Conservation (phyloP, 2,329 filamentous ascomycete species). For the Davidsoniella virescens region DNA sequence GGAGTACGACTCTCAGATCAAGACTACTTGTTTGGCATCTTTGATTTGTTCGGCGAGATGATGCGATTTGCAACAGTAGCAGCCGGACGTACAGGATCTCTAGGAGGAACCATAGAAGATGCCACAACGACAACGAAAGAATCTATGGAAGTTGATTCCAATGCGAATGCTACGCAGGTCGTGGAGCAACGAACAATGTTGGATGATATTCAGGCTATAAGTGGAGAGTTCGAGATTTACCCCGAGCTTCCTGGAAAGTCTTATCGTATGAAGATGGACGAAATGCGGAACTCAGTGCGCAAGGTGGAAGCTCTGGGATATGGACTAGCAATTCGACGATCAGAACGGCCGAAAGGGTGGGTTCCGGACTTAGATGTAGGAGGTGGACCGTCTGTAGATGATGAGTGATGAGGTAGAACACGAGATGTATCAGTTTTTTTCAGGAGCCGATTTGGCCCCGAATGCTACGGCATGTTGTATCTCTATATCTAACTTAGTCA, state of each 20-base stretch:
- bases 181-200: conserved; percentile 43
- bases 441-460: too few relatives aligned
- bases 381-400: background rate
- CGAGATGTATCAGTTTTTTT: too few relatives aligned
- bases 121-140: background rate
- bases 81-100: conserved; percentile 55
- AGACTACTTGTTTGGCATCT: conserved; percentile 81
- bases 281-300: conserved; percentile 75
- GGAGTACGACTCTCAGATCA: conserved; percentile 50
- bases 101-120: conserved; percentile 22
- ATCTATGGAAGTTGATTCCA: conserved; percentile 5
- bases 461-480: too few relatives aligned
- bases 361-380: conserved; percentile 49
- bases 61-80: conserved; percentile 92
- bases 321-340: conserved; percentile 70
- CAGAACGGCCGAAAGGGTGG: conserved; percentile 83
- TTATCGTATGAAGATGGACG: conserved; percentile 64
- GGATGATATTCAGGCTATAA: conserved; percentile 62
- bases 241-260: conserved; percentile 39
- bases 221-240: conserved; percentile 60
- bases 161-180: background rate
- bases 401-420: background rate
- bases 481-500: too few relatives aligned
- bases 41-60: conserved; percentile 87
- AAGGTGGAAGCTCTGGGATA: conserved; percentile 91